A percentile compares a stretch with the other conserved stretches of the same genome.
These are phyloP conservation scores for Daldinia loculata DNA, from an alignment of 495 filamentous ascomycete species.

Conservation along the genomic window DNA sequence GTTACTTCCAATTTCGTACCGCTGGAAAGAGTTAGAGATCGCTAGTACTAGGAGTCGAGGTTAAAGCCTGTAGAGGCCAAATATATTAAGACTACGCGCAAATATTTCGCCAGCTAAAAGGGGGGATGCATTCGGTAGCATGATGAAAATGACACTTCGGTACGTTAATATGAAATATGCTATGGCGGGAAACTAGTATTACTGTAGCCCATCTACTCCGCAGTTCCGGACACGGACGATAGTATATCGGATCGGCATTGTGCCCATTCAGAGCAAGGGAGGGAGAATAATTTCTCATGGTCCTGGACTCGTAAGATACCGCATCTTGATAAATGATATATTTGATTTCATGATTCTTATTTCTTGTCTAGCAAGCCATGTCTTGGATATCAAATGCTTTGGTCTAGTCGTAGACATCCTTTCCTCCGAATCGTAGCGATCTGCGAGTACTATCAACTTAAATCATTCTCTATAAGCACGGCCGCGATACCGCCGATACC, in stretches of 20 bases:
- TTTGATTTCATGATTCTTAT: neutral
- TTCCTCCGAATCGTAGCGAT: slow-evolving; percentile 6
- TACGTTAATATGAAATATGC: neutral
- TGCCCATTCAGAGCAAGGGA: neutral
- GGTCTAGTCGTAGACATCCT: neutral
- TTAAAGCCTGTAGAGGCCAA: too few species aligned
- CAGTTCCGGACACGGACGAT: neutral
- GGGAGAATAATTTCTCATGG: neutral
- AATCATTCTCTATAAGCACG: neutral
- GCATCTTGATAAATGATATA: neutral
- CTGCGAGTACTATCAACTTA: neutral
- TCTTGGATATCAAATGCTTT: neutral
- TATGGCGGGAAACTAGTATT: neutral
- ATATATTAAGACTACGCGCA: too few species aligned
- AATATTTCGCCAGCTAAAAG: too few species aligned
- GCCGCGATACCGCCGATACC: slow-evolving; percentile 8
- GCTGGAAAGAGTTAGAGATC: too few species aligned
- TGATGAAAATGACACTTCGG: neutral
- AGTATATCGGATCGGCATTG: neutral
- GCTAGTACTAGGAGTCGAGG: too few species aligned
- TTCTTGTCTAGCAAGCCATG: neutral
- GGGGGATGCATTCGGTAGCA: too few species aligned
- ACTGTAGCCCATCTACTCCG: neutral
- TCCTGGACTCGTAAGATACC: neutral
- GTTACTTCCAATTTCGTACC: too few species aligned